These are phyloP conservation scores for Glycine latifolia DNA, from an alignment of 306 rosid species.

Conservation along the genomic window DNA sequence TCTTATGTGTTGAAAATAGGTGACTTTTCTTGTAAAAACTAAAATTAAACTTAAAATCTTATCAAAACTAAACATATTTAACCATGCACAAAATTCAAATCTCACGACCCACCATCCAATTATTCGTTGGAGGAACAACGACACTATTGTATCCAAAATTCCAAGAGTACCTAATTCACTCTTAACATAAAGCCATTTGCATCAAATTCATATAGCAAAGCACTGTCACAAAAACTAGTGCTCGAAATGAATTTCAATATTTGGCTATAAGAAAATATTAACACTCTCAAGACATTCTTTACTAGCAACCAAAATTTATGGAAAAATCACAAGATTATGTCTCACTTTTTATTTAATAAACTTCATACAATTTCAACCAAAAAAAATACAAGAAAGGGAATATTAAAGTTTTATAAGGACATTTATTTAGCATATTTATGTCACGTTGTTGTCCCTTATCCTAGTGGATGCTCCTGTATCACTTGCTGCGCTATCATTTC, in stretches of 20 bases:
- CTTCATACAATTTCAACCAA: not conserved
- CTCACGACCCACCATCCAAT: too few species aligned
- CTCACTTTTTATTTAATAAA: not conserved
- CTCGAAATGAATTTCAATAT: not conserved
- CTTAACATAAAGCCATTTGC: too few species aligned
- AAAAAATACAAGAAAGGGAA: not conserved
- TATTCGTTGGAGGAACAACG: too few species aligned
- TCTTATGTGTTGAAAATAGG: too few species aligned
- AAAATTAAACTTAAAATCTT: too few species aligned
- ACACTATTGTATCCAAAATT: too few species aligned
- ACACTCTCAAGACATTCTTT: not conserved
- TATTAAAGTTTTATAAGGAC: not conserved
- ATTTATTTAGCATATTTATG: not conserved
- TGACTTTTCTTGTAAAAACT: too few species aligned
- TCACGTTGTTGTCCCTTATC: not conserved
- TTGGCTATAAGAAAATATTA: not conserved
- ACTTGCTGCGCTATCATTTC: conserved; percentile 13
- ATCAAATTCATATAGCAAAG: too few species aligned
- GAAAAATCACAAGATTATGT: not conserved
- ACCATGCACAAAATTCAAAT: too few species aligned
- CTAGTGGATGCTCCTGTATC: not conserved
- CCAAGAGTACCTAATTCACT: too few species aligned
- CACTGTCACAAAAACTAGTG: not conserved
- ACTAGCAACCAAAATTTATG: not conserved
- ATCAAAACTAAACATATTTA: too few species aligned